Percentiles rank a stretch among this genome's conserved stretches.
These are phyloP conservation scores for Zymoseptoria tritici DNA, from an alignment of 2,329 filamentous ascomycete species.

Conservation along the genomic window DNA sequence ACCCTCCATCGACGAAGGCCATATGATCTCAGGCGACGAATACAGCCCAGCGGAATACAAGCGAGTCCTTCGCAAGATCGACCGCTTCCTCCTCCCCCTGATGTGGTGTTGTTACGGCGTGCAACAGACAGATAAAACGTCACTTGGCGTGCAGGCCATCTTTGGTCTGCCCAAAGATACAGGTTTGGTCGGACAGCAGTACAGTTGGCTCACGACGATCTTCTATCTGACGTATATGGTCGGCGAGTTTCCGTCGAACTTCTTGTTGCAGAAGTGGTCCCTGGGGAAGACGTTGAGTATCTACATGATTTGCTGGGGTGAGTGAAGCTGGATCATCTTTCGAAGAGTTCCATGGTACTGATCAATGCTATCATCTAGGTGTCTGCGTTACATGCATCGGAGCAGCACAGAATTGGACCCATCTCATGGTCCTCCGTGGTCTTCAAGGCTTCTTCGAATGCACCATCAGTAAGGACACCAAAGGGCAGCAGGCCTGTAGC, in stretches of 20 bases:
- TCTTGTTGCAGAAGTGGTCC: constrained; percentile 30
- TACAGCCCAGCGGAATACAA: constrained; percentile 26
- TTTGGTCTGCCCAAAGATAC: constrained; percentile 45
- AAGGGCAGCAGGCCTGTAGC: too few relatives aligned
- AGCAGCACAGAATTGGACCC: constrained; percentile 28
- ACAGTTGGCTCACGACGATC: constrained; percentile 36
- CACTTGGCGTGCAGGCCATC: constrained; percentile 33
- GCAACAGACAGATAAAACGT: constrained; percentile 44
- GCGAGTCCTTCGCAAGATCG: constrained; percentile 32
- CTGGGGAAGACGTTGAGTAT: constrained; percentile 31
- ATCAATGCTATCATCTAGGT: constrained; percentile 3
- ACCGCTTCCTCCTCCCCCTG: constrained; percentile 40
- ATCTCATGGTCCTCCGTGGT: constrained; percentile 31
- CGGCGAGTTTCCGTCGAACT: constrained; percentile 32
- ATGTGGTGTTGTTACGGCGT: constrained; percentile 44
- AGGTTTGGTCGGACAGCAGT: constrained; percentile 31
- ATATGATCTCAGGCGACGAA: constrained; percentile 1
- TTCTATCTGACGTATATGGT: constrained; percentile 39
- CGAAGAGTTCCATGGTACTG: not conserved
- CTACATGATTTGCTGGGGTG: constrained; percentile 31
- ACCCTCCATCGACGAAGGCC: too few relatives aligned
- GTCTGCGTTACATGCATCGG: constrained; percentile 25
- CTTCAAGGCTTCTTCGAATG: constrained; percentile 35
- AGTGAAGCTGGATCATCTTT: not conserved
- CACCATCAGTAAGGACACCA: constrained; percentile 20